Base-by-base conservation (phyloP, 306 rosid species). In the Prosopis cineraria region DNA sequence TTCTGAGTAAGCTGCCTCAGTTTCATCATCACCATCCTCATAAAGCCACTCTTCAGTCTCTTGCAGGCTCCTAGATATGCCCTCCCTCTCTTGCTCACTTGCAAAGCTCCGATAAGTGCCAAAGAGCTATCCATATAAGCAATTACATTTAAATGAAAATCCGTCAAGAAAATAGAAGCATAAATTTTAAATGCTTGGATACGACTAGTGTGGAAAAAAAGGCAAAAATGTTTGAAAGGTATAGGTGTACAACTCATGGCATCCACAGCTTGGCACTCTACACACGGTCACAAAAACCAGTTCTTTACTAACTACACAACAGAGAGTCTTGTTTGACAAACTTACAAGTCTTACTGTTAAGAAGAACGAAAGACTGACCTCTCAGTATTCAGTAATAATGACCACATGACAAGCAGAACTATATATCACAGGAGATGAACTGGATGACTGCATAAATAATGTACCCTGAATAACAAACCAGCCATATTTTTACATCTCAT, bases 21-120 rank as follows among this genome's bases (percentile, higher is more conserved):
- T 93, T 88, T 96, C 99, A 82, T 96, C 99, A 70, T 87, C 93
- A 79, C 98, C 99, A 48, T 96, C 99, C 80, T 88, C 99, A 64
- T 96, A 93, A 78, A 96, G 94, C 99, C 99, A 96, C 37, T 96
- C 98, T 89, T 93, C 94, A 60, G 99, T 93, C 85, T 87, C 94
- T 80, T 88, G 98, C 79, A 96, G 90, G 73, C 87, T 93, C 75
- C 84, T 81, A 40, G 98, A 96, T 76, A 96, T 88, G 68, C 77
- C 91, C 62, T 96, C 98, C 84, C 82, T 89, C 90, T 96, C 99
- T 79, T 78, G 83, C 37, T 96, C 98, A 84, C 83, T 91, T 47
- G 93, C 87, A 47, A 86, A 96, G 86, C 90, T 91, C 80, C 91
- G 88, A 79, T 93, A 96, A 17, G 89, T 86, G 87, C 86, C 81